Conservation (phyloP, 1,284 basidiomycete genomes). For the Pterula multifida region DNA sequence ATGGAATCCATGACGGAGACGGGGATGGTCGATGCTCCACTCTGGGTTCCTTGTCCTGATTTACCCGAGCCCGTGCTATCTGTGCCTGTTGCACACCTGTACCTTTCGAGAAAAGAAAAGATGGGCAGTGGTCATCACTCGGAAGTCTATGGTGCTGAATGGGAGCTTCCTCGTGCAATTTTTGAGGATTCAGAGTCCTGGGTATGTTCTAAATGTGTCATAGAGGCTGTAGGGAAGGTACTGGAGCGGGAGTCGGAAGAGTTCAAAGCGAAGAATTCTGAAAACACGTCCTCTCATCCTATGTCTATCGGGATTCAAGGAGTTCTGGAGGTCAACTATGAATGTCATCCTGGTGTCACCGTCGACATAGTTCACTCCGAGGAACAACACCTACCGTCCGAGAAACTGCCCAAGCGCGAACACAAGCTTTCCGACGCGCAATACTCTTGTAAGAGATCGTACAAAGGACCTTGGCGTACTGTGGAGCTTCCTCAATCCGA, state of each 20-base stretch:
- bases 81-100: slow-evolving; percentile 15
- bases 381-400: background rate
- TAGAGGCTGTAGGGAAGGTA: slow-evolving; percentile 10
- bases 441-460: slow-evolving; percentile 1
- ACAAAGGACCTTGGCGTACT: slow-evolving; percentile 8
- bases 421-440: background rate
- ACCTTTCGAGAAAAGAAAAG: slow-evolving; percentile 11
- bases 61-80: slow-evolving; percentile 1
- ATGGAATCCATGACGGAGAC: background rate
- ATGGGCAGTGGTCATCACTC: slow-evolving; percentile 26
- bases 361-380: background rate
- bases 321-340: background rate
- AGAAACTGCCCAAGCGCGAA: background rate
- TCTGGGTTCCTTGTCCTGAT: background rate
- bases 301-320: background rate
- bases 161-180: slow-evolving; percentile 27
- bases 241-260: background rate
- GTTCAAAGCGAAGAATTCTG: background rate
- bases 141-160: slow-evolving; percentile 25
- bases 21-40: background rate
- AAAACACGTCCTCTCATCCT: background rate
- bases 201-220: slow-evolving; percentile 19
- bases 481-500: background rate
- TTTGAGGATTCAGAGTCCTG: slow-evolving; percentile 14
- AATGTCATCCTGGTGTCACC: background rate